Percentiles rank a stretch among this genome's conserved stretches.
Conservation (phyloP, 2,329 filamentous ascomycete genomes). For the Calonectria pseudoturangicola region DNA sequence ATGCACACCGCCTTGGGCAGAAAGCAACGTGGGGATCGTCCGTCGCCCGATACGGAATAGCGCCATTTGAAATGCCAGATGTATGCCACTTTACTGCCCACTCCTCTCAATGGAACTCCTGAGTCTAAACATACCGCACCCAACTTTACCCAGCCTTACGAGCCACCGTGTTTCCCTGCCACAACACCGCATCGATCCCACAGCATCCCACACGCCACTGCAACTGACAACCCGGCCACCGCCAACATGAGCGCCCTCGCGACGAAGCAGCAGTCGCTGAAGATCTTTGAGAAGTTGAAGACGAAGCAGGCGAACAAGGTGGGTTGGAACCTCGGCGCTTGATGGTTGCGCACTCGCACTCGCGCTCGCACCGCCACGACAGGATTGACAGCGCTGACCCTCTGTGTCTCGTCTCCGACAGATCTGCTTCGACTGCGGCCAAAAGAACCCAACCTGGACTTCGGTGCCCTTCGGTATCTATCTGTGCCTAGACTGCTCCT, state of each 20-base stretch:
- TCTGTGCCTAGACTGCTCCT: slow-evolving; percentile 97
- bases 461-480: slow-evolving; percentile 98
- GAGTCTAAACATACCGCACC: slow-evolving; percentile 51
- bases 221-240: slow-evolving; percentile 38
- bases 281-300: slow-evolving; percentile 98
- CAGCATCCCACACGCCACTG: slow-evolving; percentile 33
- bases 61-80: slow-evolving; percentile 49
- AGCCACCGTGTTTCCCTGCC: slow-evolving; percentile 29
- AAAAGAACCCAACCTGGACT: slow-evolving; percentile 99
- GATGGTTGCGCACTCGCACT: background rate
- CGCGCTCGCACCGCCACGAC: background rate
- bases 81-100: slow-evolving; percentile 65
- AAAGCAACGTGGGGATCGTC: slow-evolving; percentile 57
- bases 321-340: slow-evolving; percentile 53
- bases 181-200: slow-evolving; percentile 19
- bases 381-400: slow-evolving; percentile 36
- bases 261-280: slow-evolving; percentile 95
- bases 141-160: slow-evolving; percentile 46
- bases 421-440: slow-evolving; percentile 98
- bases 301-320: slow-evolving; percentile 96
- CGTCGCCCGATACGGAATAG: slow-evolving; percentile 59
- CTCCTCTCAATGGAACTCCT: slow-evolving; percentile 61
- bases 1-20: slow-evolving; percentile 62
- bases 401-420: slow-evolving; percentile 59
- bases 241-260: slow-evolving; percentile 80